Base-by-base conservation (phyloP, 768 basidiomycete species). In the Boletus tomentosulus region DNA sequence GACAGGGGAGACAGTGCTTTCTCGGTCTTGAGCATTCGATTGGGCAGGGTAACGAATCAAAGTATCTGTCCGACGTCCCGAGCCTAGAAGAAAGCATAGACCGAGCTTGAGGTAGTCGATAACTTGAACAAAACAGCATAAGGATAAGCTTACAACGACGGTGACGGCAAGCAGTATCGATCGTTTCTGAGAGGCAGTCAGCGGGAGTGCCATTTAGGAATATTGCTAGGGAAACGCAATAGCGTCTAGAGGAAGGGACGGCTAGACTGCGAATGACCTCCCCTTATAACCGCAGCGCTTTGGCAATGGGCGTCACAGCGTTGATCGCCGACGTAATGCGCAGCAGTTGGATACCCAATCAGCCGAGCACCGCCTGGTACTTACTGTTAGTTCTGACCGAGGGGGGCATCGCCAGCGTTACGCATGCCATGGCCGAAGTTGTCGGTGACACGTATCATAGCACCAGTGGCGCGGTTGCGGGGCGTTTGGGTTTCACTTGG, bases 161-260 rank as follows among this genome's bases (percentile, higher is more conserved):
- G 65, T 46, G 49, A 58, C 35, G 3, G 69, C 67, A 16, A 68
- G 57, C 0, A 71, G 46, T 27, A 69, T 42, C 10, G 67, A 67
- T 12, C 67, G 65, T 43, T 63, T 71, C 47, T 71, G 67, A 25
- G 67, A 62, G 6, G 65, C 43, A 8, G 67, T 67, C 24, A 67
- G 37, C 8, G 67, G 60, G 51, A 67, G 22, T 34, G 46, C n/a
- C 67, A 68, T 68, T 27, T 19, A 46, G 41, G 25, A 38, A 9
- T 22, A 24, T 31, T 34, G 25, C 45, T 16, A 44, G 4, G 27
- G 33, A 2, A 6, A 35, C 27, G 6, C 34, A 13, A 16, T 11
- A 35, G 15, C 13, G 27, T 37, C 35, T 37, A 7, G 12, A 24
- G 9, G 22, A 41, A 11, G 39, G 19, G 39, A 41, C 39, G n/a